Conservation (phyloP, 305 asterid genomes). For the Fraxinus nigra region DNA sequence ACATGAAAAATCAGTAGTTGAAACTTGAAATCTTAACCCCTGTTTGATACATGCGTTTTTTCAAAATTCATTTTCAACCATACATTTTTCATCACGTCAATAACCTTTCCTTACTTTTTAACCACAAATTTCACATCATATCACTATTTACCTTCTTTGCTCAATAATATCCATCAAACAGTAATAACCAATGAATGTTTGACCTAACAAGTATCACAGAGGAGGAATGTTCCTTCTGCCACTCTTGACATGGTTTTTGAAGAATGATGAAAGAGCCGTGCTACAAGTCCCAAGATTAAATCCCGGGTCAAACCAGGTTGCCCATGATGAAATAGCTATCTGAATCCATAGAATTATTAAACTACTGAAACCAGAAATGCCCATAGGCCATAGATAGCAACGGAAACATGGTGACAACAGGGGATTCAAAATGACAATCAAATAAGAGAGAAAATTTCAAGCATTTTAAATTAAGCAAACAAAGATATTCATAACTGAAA, state of each 20-base stretch:
- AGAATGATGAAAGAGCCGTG: neutral
- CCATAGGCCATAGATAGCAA: neutral
- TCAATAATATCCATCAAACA: no score
- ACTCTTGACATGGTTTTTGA: neutral
- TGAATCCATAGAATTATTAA: neutral
- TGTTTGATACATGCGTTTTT: no score
- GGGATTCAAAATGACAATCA: neutral
- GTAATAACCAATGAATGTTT: no score
- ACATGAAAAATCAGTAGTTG: no score
- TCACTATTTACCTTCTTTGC: no score
- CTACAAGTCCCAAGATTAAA: no score
- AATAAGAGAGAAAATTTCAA: neutral
- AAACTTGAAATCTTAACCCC: no score
- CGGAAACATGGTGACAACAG: neutral
- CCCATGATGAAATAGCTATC: neutral
- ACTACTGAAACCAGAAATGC: neutral
- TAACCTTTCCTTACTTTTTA: no score
- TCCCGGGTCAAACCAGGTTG: no score
- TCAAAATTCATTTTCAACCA: no score
- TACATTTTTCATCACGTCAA: no score
- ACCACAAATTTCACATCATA: no score
- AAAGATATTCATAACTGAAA: slow-evolving; percentile 22
- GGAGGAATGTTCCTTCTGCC: neutral
- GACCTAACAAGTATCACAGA: neutral
- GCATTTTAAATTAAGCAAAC: neutral